Evolutionary conservation across 2,329 filamentous ascomycete species (phyloP), one percentile per base, ranked within the genome.

Genomic region (Fusarium mangiferae): DNA sequence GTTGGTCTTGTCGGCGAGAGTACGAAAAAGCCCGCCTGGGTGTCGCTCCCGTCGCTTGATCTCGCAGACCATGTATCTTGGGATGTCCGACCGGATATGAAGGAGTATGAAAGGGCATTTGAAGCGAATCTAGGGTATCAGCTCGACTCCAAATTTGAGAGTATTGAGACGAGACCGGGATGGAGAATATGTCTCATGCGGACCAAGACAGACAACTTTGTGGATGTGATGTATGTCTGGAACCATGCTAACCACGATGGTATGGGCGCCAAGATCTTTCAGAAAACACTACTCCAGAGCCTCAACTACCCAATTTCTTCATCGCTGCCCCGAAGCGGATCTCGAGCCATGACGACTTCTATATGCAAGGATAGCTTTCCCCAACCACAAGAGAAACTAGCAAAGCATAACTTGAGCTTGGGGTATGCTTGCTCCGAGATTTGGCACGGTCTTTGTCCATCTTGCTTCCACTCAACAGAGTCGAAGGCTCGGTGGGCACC

Each of bases 101-200:
- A 12, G 0, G 22, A 36, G 0, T 68, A 68, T 12, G 38, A 55
- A 1, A 4, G 38, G 6, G 41, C 24, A 2, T 36, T 68, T 13
- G 46, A 68, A 5, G 64, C 56, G 3, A 68, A 63, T 15, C 8
- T 63, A 5, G 8, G 7, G 5, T 68, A 63, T 26, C 66, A 68
- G 20, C 64, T 68, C 0, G 65, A 68, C 15, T 5, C 22, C 4
- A 68, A 49, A 3, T 68, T 63, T 14, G 66, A 68, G 1, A 39
- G 3, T 6, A 5, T 62, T 1, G 66, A 62, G 36, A 41, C 56
- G 5, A 35, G 36, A 4, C 66, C 66, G 0, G 66, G 66, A 0
- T 68, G 66, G 66, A 54, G 66, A 13, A 17, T 68, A 7, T 20
- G 68, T 5, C 10, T 68, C 1, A 68, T 68, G 56, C 36, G 65